These are phyloP conservation scores for Pseudogymnoascus sp. DNA, from an alignment of 2,329 filamentous ascomycete species.

Conservation along the genomic window DNA sequence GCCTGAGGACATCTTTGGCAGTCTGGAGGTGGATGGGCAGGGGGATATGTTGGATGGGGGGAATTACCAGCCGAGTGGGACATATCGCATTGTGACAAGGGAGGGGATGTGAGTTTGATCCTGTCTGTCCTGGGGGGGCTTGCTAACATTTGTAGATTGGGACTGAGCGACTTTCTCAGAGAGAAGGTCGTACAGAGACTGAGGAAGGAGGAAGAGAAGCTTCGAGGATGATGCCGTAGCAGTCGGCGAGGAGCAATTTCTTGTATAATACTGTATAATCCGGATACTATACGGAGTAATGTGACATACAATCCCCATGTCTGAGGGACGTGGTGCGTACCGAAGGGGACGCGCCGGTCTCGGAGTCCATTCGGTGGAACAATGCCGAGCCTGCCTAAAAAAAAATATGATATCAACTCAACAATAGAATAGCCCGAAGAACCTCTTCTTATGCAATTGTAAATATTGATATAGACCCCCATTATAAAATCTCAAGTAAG, in stretches of 20 bases:
- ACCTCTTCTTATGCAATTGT: not conserved
- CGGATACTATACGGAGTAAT: not conserved
- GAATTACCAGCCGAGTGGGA: conserved; percentile 50
- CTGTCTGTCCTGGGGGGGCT: not conserved
- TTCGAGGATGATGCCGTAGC: not conserved
- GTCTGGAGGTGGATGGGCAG: conserved; percentile 51
- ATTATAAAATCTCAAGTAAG: not conserved
- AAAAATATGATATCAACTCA: not conserved
- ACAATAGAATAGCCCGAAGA: not conserved
- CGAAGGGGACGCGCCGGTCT: not conserved
- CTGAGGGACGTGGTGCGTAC: not conserved
- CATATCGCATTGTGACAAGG: conserved; percentile 55
- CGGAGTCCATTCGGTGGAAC: not conserved
- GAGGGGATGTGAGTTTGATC: conserved; percentile 53
- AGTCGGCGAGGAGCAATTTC: not conserved
- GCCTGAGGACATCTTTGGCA: conserved; percentile 62
- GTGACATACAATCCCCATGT: not conserved
- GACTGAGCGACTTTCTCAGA: conserved; percentile 45
- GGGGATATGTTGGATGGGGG: conserved; percentile 46
- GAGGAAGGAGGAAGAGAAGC: conserved; percentile 38
- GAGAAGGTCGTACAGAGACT: conserved; percentile 46
- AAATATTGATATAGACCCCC: not conserved
- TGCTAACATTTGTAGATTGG: conserved; percentile 35
- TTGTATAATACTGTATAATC: not conserved
- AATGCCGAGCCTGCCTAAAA: not conserved